phyloP scores from a whole-genome alignment of 2,329 filamentous ascomycete species.

The Stachybotrys chartarum region DNA sequence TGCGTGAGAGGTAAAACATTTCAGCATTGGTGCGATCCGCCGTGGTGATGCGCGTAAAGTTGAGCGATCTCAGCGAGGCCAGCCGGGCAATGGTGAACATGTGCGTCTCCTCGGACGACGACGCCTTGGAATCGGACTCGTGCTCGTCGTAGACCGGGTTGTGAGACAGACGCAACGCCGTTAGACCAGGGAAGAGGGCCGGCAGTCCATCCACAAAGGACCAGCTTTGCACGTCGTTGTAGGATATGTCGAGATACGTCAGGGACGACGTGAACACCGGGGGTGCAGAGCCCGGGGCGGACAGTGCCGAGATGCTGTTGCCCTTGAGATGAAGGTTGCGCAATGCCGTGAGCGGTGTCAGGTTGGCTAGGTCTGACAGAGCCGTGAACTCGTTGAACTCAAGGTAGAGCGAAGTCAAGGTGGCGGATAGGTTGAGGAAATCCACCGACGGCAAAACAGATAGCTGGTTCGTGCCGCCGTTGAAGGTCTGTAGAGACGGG shows the following conservation, averaged over 20 bases:
- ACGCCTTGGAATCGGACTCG: constrained; percentile 32
- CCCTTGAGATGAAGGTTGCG: constrained; percentile 65
- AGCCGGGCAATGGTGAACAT: constrained; percentile 82
- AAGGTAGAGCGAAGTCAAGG: constrained; percentile 57
- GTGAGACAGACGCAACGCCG: constrained; percentile 69
- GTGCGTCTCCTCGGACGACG: constrained; percentile 70
- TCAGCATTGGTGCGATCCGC: constrained; percentile 83
- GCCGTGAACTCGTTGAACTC: constrained; percentile 64
- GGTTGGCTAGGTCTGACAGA: constrained; percentile 47
- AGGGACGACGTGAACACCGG: constrained; percentile 48
- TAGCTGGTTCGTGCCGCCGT: constrained; percentile 52
- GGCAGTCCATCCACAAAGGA: constrained; percentile 64
- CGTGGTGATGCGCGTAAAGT: constrained; percentile 63
- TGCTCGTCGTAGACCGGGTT: constrained; percentile 72
- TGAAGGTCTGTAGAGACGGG: constrained; percentile 39
- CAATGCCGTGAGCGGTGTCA: constrained; percentile 44
- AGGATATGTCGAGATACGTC: constrained; percentile 64
- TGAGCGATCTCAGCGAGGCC: constrained; percentile 58
- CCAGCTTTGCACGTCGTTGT: constrained; percentile 66
- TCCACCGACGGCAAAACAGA: constrained; percentile 37
- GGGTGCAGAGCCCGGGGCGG: constrained; percentile 12
- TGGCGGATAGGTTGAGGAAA: constrained; percentile 34
- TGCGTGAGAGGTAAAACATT: constrained; percentile 84
- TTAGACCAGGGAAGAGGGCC: constrained; percentile 63
- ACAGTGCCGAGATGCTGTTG: constrained; percentile 55